Evolutionary conservation across 495 filamentous ascomycete species (phyloP).

Genomic region (Podospora tetraspora): DNA sequence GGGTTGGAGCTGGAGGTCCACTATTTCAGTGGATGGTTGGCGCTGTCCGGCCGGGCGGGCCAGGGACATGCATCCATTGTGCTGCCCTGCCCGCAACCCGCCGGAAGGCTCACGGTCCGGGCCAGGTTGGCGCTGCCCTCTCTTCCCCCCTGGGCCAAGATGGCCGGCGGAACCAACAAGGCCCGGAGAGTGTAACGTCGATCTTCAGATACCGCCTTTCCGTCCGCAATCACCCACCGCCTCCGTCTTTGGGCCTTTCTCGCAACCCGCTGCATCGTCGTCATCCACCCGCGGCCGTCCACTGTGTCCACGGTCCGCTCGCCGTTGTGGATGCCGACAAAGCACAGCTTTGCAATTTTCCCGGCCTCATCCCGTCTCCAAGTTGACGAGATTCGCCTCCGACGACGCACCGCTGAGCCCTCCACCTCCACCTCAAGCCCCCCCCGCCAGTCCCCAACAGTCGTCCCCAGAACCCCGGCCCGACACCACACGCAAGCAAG

Average conservation of each 20-base stretch:
- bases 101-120: neutral
- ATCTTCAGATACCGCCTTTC: constrained; percentile 15
- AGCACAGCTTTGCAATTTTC: neutral
- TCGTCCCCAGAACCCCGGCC: neutral
- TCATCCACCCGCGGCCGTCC: neutral
- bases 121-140: neutral
- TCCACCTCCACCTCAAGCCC: too few relatives aligned
- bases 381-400: neutral
- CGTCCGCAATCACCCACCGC: constrained; percentile 13
- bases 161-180: neutral
- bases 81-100: too few relatives aligned
- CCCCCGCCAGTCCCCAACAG: too few relatives aligned
- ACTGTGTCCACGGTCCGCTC: neutral
- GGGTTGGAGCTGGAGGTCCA: neutral
- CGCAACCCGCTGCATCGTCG: constrained; percentile 3
- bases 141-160: neutral
- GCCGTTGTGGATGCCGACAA: neutral
- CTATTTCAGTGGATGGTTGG: neutral
- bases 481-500: neutral
- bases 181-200: constrained; percentile 11
- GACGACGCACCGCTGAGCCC: neutral
- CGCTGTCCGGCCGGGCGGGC: neutral
- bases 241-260: neutral
- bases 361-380: neutral
- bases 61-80: neutral